Evolutionary conservation across 345 rosid genomes (phyloP).

Genomic region (Ricinus communis): DNA sequence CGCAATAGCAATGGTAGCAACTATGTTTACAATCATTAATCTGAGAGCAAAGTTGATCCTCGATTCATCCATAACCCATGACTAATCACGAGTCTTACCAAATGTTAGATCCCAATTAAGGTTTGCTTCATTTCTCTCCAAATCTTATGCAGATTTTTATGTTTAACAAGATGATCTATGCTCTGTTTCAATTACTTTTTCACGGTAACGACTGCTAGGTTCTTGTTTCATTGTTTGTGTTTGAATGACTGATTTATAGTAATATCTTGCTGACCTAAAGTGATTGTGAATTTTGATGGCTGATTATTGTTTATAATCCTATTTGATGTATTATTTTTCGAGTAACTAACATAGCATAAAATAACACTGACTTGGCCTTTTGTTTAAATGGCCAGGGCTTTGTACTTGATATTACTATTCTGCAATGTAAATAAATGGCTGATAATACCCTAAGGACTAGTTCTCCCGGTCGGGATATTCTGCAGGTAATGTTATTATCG

Average conservation of each 20-base stretch:
- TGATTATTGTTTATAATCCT: neutral
- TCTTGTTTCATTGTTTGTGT: neutral
- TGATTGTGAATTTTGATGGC: neutral
- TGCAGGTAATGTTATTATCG: neutral
- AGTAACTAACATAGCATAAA: too few relatives aligned
- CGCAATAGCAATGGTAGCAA: too few relatives aligned
- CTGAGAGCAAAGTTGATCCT: too few relatives aligned
- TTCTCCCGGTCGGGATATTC: neutral
- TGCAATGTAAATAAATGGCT: conserved; percentile 1
- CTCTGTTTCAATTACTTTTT: neutral
- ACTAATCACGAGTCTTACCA: neutral
- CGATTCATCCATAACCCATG: too few relatives aligned
- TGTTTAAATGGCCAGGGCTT: too few relatives aligned
- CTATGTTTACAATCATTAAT: too few relatives aligned
- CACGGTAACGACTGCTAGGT: neutral
- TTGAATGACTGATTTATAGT: neutral
- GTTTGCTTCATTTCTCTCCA: neutral
- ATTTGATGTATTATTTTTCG: too few relatives aligned
- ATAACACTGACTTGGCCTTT: too few relatives aligned
- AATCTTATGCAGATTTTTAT: neutral
- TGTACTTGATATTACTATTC: too few relatives aligned
- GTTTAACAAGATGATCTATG: neutral
- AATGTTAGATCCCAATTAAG: neutral
- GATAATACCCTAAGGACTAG: conserved; percentile 2
- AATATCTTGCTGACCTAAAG: neutral